Percentiles rank a stretch among this genome's conserved stretches.
These are phyloP conservation scores for Waitea zeae DNA, from an alignment of 1,284 basidiomycete genomes.

Conservation along the genomic window DNA sequence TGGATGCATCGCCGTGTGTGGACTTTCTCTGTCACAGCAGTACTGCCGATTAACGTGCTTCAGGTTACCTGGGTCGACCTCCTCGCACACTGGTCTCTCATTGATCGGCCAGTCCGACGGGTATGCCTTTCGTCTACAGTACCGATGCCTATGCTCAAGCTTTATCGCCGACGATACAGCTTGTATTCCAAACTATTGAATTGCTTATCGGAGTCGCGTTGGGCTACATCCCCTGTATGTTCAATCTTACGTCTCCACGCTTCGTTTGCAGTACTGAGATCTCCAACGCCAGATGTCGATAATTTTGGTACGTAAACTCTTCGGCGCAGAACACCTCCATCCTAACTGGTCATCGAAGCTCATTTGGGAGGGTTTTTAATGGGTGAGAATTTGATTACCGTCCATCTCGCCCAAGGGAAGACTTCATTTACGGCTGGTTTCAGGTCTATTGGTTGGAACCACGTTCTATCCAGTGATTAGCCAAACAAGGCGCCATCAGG, in stretches of 20 bases:
- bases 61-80: conserved; percentile 76
- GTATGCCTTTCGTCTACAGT: conserved; percentile 18
- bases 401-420: too few species aligned
- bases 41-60: conserved; percentile 2
- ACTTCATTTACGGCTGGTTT: too few species aligned
- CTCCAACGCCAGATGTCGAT: conserved; percentile 37
- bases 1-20: conserved; percentile 66
- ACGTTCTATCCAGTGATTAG: conserved; percentile 86
- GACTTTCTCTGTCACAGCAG: neutral
- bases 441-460: conserved; percentile 65
- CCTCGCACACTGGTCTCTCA: conserved; percentile 85
- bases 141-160: too few species aligned
- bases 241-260: conserved; percentile 1
- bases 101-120: conserved; percentile 59
- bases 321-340: neutral
- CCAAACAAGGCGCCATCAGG: conserved; percentile 50
- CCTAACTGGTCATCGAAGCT: conserved; percentile 19
- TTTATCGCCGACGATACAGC: too few species aligned
- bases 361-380: conserved; percentile 70
- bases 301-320: conserved; percentile 43
- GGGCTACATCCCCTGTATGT: conserved; percentile 67
- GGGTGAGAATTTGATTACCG: too few species aligned
- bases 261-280: conserved; percentile 1
- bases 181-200: conserved; percentile 74
- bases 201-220: conserved; percentile 73